Evolutionary conservation across 371 early-diverging fungal genomes (phyloP), one percentile per base, ranked within the genome.

Genomic region (Mortierella sp.): DNA sequence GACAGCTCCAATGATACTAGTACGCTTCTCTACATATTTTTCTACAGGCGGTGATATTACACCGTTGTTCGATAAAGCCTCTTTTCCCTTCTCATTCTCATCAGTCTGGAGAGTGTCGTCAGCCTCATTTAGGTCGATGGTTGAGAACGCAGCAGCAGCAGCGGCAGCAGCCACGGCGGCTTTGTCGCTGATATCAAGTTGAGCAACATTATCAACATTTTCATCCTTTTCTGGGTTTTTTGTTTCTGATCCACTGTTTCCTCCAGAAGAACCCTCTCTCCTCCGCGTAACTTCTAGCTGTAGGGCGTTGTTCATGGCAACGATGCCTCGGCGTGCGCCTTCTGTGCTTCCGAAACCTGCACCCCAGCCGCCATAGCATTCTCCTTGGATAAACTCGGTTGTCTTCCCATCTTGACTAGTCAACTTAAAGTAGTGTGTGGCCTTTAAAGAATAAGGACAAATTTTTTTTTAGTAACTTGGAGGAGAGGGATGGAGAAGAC

Each of bases 351-450:
- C 69, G 32, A 63, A 59, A 0, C 65, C 58, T 13, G 60, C 47
- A 11, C 76, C 72, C 81, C 75, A 71, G 0, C 76, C 81, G 0
- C 41, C 45, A 60, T 69, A 81, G 2, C 69, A 68, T 33, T 72
- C 62, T 22, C 81, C 81, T 58, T 81, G 81, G 1, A 70, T 75
- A 40, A 81, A 69, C 36, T 75, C 81, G 13, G 81, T 75, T 3
- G 41, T 53, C 6, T 63, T 48, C 16, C 68, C 81, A 13, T 41
- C 57, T 3, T 71, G 61, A 3, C 66, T 58, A 22, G 58, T 59
- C n/a, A 81, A 10, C 28, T 75, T 71, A 60, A 81, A 81, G 48
- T 72, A 81, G 24, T 75, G 81, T 10, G 81, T 81, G 24, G 69
- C 59, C 81, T 81, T n/a, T 22, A 13, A 15, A 3, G 28, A 4